Percentiles rank a stretch among this genome's conserved stretches.
Conservation (phyloP, 108 stramenopile species). For the Cyclotella baltica region DNA sequence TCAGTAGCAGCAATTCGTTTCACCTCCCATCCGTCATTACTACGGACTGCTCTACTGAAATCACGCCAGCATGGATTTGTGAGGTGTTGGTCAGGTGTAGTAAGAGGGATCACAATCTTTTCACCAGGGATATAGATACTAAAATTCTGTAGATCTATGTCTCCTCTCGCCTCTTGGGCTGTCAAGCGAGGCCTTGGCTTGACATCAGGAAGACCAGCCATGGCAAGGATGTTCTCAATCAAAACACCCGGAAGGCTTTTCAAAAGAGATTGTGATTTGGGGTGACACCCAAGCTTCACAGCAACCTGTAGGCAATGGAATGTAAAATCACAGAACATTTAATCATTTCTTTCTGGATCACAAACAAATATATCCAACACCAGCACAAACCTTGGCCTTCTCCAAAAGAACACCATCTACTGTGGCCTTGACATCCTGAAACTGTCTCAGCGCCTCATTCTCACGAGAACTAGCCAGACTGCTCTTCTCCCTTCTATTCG, state of each 20-base stretch:
- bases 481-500: neutral
- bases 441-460: neutral
- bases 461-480: neutral
- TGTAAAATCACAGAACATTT: too few relatives aligned
- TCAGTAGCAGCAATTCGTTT: constrained; percentile 2
- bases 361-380: too few relatives aligned
- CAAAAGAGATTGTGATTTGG: neutral
- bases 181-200: neutral
- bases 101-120: constrained; percentile 21
- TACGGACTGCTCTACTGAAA: neutral
- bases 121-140: constrained; percentile 9
- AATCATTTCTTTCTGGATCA: too few relatives aligned
- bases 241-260: neutral
- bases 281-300: neutral
- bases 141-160: neutral
- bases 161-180: too few relatives aligned
- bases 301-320: too few relatives aligned
- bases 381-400: neutral
- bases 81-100: neutral
- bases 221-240: neutral
- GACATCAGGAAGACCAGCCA: neutral
- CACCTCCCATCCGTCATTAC: constrained; percentile 10
- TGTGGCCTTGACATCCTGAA: neutral
- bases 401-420: neutral
- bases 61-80: constrained; percentile 11